Evolutionary conservation across 1,284 basidiomycete genomes (phyloP), one percentile per base, ranked within the genome.

Genomic region (Inonotus hispidus): DNA sequence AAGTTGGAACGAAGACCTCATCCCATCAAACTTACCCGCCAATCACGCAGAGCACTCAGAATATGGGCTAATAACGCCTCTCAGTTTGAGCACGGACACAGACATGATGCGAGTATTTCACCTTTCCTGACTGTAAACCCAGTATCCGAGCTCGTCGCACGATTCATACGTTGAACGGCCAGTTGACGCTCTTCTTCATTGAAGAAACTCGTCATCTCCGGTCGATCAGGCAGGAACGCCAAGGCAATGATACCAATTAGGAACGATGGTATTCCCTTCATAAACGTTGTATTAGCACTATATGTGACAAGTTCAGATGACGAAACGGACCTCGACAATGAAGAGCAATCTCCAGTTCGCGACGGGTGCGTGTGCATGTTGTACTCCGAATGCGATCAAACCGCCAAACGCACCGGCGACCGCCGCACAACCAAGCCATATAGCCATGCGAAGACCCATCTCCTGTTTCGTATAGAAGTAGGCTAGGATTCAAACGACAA

Each of bases 371-470:
- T 84, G 72, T 4, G 77, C 77, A 66, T 87, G 77, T 66, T 88
- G 82, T 7, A 90, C 76, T 0, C 85, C 88, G 66, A 87, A 90
- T 0, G 88, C 88, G 45, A 90, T 80, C 21, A 90, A 73, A 19
- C 89, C 89, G 14, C 88, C 86, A 61, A 91, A 91, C 13, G 89
- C 88, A 25, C 88, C 88, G 43, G 89, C 87, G 8, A 90, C 85
- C 1, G 88, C 86, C 21, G 88, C 88, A 68, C 90, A 90, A 11
- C 87, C 87, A 68, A 90, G 89, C 87, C 87, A 91, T 68, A 84
- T 82, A 2, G 87, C 88, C 74, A 91, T 78, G 69, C 88, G 79
- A 53, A 86, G 72, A 14, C 88, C 89, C 66, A 88, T 80, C 70
- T 91, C 88, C 5, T 77, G 69, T 66, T 84, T 88, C 11, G 88